Percentiles rank a stretch among this genome's conserved stretches.
phyloP scores from a whole-genome alignment of 202 grass and related monocot species.

The Musa balbisiana region DNA sequence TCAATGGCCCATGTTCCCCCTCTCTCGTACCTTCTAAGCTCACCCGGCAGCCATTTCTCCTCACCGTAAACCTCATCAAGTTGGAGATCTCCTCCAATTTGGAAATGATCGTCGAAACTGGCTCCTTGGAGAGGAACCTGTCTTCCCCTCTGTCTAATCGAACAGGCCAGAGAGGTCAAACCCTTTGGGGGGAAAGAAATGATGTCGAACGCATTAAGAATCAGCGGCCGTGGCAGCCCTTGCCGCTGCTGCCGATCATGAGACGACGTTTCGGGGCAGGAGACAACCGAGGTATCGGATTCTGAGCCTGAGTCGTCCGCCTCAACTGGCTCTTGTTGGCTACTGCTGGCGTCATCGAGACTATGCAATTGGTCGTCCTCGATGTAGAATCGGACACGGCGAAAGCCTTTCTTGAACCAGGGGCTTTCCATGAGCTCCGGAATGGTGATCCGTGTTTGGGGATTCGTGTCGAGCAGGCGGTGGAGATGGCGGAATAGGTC shows the following conservation, averaged over 20 bases:
- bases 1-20: background rate
- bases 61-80: background rate
- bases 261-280: background rate
- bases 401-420: slow-evolving; percentile 13
- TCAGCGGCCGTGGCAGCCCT: background rate
- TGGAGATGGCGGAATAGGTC: background rate
- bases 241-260: background rate
- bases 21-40: background rate
- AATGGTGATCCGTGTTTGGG: slow-evolving; percentile 5
- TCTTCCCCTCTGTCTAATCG: background rate
- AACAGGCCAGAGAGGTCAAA: slow-evolving; percentile 5
- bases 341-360: background rate
- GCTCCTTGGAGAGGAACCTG: slow-evolving; percentile 5
- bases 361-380: slow-evolving; percentile 13
- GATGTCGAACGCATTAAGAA: background rate
- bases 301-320: slow-evolving; percentile 5
- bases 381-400: slow-evolving; percentile 11
- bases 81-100: background rate
- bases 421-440: slow-evolving; percentile 5
- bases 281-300: slow-evolving; percentile 5
- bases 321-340: background rate
- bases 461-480: slow-evolving; percentile 4
- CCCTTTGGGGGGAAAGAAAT: background rate
- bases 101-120: background rate
- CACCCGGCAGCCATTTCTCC: background rate